phyloP scores from a whole-genome alignment of 176 grass and related monocot species.

The Saccharum officinarum region DNA sequence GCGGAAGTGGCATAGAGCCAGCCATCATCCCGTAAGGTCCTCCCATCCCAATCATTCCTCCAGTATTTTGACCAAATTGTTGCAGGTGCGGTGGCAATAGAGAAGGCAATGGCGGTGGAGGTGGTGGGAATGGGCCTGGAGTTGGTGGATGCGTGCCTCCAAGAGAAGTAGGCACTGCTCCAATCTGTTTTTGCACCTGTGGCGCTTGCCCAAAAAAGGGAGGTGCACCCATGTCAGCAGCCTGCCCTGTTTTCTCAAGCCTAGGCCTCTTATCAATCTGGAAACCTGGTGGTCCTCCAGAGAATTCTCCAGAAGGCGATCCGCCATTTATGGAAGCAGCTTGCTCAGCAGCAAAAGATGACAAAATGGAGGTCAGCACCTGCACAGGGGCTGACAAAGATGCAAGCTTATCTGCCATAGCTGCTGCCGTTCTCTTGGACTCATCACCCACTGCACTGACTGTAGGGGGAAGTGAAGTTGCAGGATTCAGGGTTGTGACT shows the following conservation, averaged over 20 bases:
- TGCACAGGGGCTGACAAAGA: conserved; percentile 78
- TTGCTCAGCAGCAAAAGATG: conserved; percentile 74
- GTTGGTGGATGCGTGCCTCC: conserved; percentile 31
- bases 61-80: conserved; percentile 59
- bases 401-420: conserved; percentile 84
- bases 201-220: conserved; percentile 51
- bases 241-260: conserved; percentile 54
- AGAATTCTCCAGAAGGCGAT: conserved; percentile 37
- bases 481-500: conserved; percentile 43
- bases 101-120: conserved; percentile 61
- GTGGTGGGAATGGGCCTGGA: conserved; percentile 49
- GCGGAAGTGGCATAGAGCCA: conserved; percentile 54
- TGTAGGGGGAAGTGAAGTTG: conserved; percentile 38
- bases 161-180: conserved; percentile 39
- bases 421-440: conserved; percentile 86
- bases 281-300: conserved; percentile 54
- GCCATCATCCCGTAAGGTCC: conserved; percentile 53
- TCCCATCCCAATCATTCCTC: conserved; percentile 46
- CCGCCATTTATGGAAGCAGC: conserved; percentile 54
- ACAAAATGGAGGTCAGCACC: conserved; percentile 69
- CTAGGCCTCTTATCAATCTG: conserved; percentile 68
- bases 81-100: conserved; percentile 58
- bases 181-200: conserved; percentile 50
- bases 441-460: conserved; percentile 49
- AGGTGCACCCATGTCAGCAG: conserved; percentile 35